Evolutionary conservation across 2,329 filamentous ascomycete genomes (phyloP).

Genomic region (Fusarium sp.): DNA sequence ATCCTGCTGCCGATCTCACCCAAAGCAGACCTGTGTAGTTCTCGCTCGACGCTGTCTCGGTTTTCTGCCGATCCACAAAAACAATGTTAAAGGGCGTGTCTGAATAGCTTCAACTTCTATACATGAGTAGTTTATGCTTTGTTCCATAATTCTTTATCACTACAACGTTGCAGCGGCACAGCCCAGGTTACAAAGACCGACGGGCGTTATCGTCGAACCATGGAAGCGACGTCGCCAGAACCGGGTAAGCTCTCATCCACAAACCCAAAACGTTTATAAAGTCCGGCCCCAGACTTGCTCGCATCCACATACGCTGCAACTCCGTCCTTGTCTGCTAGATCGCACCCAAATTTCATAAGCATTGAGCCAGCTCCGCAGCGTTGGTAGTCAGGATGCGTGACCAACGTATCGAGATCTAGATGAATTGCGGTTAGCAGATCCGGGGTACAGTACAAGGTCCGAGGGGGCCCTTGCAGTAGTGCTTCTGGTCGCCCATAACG

Average conservation of each 20-base stretch:
- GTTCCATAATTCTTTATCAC: neutral
- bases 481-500: constrained; percentile 25
- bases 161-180: neutral
- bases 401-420: constrained; percentile 41
- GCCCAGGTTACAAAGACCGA: neutral
- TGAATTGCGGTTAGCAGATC: neutral
- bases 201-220: constrained; percentile 2
- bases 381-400: constrained; percentile 41
- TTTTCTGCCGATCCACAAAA: neutral
- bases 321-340: constrained; percentile 31
- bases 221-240: constrained; percentile 24
- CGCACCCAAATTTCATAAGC: constrained; percentile 39
- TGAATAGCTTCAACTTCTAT: neutral
- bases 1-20: neutral
- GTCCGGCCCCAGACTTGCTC: constrained; percentile 16
- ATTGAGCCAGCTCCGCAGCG: constrained; percentile 38
- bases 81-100: neutral
- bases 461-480: constrained; percentile 20
- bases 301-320: constrained; percentile 41
- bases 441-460: too few relatives aligned
- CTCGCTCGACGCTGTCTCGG: too few relatives aligned
- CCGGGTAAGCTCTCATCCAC: constrained; percentile 21
- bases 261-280: constrained; percentile 30
- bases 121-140: neutral
- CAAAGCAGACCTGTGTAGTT: neutral